Conservation (phyloP, 2,329 filamentous ascomycete species). For the Paecilomyces variotii region DNA sequence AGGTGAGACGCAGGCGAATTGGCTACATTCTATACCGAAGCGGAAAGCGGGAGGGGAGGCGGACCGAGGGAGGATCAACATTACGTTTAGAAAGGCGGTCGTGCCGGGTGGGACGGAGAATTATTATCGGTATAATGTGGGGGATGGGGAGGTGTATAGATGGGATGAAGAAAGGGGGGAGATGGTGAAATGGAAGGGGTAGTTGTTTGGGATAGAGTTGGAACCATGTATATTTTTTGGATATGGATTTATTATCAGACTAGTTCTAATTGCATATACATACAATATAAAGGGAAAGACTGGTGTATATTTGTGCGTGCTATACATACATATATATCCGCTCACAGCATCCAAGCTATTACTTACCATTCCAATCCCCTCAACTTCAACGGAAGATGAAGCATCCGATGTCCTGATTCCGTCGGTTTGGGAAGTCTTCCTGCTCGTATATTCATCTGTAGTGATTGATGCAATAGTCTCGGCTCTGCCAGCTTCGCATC, state of each 20-base stretch:
- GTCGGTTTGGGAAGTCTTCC: constrained; percentile 34
- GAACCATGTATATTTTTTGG: background rate
- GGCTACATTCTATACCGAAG: constrained; percentile 74
- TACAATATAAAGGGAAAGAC: too few relatives aligned
- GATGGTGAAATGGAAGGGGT: background rate
- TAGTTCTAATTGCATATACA: background rate
- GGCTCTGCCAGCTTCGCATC: constrained; percentile 40
- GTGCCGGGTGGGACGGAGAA: constrained; percentile 68
- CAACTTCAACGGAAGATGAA: constrained; percentile 23
- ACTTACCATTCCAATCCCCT: constrained; percentile 10
- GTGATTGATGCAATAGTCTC: constrained; percentile 41
- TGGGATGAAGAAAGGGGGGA: constrained; percentile 50
- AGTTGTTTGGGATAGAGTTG: background rate
- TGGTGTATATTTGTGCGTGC: too few relatives aligned
- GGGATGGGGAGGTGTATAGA: constrained; percentile 57
- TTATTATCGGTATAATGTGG: constrained; percentile 79
- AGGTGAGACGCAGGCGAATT: constrained; percentile 64
- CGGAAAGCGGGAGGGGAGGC: constrained; percentile 55
- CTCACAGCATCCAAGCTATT: background rate
- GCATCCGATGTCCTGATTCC: constrained; percentile 17
- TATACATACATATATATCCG: background rate
- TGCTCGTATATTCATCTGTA: constrained; percentile 48
- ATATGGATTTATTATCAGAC: background rate
- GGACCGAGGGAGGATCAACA: constrained; percentile 63
- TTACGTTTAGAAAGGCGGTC: constrained; percentile 67